These are phyloP conservation scores for Pseudogymnoascus sp. DNA, from an alignment of 2,329 filamentous ascomycete genomes.

Conservation along the genomic window DNA sequence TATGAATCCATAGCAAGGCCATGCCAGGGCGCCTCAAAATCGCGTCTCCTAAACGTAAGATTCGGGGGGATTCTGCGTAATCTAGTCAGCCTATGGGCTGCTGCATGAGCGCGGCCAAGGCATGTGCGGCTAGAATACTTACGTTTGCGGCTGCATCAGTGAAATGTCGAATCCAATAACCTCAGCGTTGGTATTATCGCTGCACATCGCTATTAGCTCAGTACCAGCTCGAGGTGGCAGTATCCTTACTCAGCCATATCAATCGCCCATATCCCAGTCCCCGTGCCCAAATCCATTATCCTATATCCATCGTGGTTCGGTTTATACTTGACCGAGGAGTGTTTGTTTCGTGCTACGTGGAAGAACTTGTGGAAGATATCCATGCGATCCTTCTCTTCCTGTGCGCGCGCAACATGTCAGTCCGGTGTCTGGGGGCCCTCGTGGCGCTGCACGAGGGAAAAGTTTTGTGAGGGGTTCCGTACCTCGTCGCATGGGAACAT, in stretches of 20 bases:
- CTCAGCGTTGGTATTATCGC: constrained; percentile 49
- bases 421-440: background rate
- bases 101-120: constrained; percentile 32
- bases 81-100: constrained; percentile 21
- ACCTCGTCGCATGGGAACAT: constrained; percentile 73
- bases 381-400: constrained; percentile 68
- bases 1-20: constrained; percentile 32
- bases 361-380: constrained; percentile 79
- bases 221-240: background rate
- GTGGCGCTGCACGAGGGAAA: background rate
- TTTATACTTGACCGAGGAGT: constrained; percentile 35
- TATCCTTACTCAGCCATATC: constrained; percentile 66
- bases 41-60: constrained; percentile 61
- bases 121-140: constrained; percentile 29
- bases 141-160: constrained; percentile 52
- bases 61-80: constrained; percentile 60
- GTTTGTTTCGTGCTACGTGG: constrained; percentile 50
- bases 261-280: constrained; percentile 87
- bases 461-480: constrained; percentile 24
- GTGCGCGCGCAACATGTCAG: constrained; percentile 18
- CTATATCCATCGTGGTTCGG: constrained; percentile 28
- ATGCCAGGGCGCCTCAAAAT: constrained; percentile 71
- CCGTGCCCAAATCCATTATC: constrained; percentile 67
- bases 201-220: constrained; percentile 19
- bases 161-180: constrained; percentile 56